phyloP scores from a whole-genome alignment of 2,329 filamentous ascomycete genomes.

The Pezicula neosporulosa region DNA sequence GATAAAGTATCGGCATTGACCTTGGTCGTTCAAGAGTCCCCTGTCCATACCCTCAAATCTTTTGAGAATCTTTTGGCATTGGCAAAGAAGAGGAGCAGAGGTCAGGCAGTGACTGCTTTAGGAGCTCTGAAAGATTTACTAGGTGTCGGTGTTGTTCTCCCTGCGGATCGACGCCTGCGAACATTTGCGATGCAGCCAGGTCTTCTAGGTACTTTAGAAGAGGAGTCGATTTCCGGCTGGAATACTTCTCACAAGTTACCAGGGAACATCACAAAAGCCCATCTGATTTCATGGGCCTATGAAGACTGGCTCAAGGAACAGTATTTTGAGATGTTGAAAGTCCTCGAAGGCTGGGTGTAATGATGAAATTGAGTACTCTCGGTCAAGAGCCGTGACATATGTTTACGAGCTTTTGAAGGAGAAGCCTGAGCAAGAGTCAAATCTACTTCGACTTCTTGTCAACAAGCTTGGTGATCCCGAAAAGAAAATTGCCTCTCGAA shows the following conservation, averaged over 20 bases:
- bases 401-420: conserved; percentile 89
- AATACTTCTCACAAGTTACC: conserved; percentile 67
- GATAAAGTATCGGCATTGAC: conserved; percentile 97
- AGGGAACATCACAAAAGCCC: conserved; percentile 66
- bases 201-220: conserved; percentile 68
- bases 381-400: conserved; percentile 83
- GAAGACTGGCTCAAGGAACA: conserved; percentile 94
- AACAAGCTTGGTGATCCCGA: conserved; percentile 97
- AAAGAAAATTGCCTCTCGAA: conserved; percentile 90
- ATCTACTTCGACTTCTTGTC: conserved; percentile 83
- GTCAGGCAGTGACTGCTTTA: conserved; percentile 88
- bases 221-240: conserved; percentile 57
- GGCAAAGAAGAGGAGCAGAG: conserved; percentile 90
- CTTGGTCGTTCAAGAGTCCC: conserved; percentile 91
- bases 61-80: conserved; percentile 80
- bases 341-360: conserved; percentile 91
- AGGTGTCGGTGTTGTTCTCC: conserved; percentile 82
- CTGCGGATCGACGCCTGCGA: conserved; percentile 75
- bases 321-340: conserved; percentile 90
- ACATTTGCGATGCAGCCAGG: conserved; percentile 78
- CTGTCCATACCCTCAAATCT: conserved; percentile 85
- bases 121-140: conserved; percentile 92
- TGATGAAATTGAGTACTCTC: conserved; percentile 92
- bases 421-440: conserved; percentile 96
- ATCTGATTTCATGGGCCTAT: conserved; percentile 85